A percentile compares a stretch with the other conserved stretches of the same genome.
phyloP scores from a whole-genome alignment of 345 rosid species.

The Eucalyptus grandis region DNA sequence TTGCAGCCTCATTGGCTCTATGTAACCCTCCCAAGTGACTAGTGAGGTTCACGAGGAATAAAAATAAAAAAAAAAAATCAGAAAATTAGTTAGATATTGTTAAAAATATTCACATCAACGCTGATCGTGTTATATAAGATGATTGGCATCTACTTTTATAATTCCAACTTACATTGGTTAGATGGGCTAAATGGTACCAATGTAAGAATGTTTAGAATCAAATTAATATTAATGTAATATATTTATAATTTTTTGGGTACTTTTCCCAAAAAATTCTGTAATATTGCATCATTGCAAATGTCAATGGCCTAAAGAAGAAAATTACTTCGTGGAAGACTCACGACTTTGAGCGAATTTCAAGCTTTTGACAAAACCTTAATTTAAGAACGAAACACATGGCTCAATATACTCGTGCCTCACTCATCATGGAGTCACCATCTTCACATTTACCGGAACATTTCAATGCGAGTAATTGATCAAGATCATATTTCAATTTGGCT shows the following conservation, averaged over 20 bases:
- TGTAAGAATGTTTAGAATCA: no score
- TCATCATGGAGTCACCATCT: neutral
- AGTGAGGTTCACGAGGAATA: no score
- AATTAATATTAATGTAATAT: no score
- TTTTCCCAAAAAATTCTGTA: neutral
- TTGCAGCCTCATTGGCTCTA: no score
- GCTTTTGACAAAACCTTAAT: neutral
- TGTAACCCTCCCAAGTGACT: no score
- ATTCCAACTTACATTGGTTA: neutral
- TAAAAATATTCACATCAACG: accelerated
- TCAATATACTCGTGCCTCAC: neutral
- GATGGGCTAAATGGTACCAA: neutral
- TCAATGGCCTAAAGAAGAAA: neutral
- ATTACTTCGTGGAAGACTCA: neutral
- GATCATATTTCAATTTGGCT: neutral
- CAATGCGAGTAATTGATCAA: neutral
- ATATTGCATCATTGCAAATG: neutral
- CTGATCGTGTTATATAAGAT: accelerated
- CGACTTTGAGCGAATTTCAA: neutral
- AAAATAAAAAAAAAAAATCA: no score
- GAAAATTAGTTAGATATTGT: no score
- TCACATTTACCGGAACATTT: neutral
- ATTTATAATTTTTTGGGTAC: no score
- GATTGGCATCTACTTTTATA: accelerated
- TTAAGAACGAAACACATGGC: neutral